These are phyloP conservation scores for Gossypium aridum DNA, from an alignment of 441 rosid species.

Conservation along the genomic window DNA sequence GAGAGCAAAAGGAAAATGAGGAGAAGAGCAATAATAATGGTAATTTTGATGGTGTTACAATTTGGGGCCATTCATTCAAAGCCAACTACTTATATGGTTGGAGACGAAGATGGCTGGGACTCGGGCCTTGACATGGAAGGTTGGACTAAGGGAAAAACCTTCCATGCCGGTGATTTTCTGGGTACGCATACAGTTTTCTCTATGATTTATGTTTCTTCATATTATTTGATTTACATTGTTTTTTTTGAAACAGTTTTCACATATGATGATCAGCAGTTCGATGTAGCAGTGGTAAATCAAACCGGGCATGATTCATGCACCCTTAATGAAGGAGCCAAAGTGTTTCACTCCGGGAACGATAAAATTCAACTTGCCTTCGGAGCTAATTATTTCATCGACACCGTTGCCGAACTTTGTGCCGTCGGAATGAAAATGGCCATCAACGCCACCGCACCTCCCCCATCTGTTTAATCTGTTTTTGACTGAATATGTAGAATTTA, in stretches of 20 bases:
- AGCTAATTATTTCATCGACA: conserved; percentile 5
- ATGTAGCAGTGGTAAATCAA: conserved; percentile 6
- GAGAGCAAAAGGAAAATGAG: background rate
- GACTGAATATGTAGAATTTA: background rate
- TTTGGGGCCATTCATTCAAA: background rate
- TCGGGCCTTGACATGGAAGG: background rate
- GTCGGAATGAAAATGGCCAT: conserved; percentile 1
- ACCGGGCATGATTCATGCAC: conserved; percentile 6
- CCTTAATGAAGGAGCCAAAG: background rate
- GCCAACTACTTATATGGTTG: background rate
- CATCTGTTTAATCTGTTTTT: background rate
- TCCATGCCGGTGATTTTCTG: background rate
- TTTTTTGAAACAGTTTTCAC: background rate
- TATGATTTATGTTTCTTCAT: background rate
- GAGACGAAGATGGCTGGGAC: background rate
- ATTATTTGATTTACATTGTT: background rate
- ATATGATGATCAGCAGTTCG: background rate
- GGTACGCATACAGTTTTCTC: background rate
- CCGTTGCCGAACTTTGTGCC: background rate
- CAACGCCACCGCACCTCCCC: conserved; percentile 5
- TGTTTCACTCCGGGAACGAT: conserved; percentile 2
- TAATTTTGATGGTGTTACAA: background rate
- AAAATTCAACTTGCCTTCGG: background rate
- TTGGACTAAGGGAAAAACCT: background rate
- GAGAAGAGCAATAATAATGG: background rate